phyloP scores from a whole-genome alignment of 2,329 filamentous ascomycete genomes.

The Trichoderma sp. region DNA sequence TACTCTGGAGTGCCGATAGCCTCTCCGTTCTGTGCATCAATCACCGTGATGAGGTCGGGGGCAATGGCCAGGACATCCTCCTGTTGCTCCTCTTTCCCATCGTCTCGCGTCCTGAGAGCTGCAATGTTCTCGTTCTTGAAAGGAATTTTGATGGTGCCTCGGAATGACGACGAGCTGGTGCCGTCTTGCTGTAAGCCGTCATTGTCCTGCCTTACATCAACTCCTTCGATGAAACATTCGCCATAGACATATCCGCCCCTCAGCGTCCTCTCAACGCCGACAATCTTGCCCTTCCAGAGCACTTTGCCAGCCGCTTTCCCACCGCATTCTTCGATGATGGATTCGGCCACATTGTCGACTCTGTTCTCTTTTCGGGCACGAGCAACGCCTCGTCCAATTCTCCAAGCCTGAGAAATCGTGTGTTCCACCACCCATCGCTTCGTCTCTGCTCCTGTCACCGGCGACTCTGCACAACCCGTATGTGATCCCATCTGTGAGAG shows the following conservation, averaged over 20 bases:
- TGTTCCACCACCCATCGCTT: slow-evolving; percentile 51
- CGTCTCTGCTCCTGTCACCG: slow-evolving; percentile 48
- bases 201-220: slow-evolving; percentile 37
- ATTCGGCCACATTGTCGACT: slow-evolving; percentile 53
- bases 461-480: slow-evolving; percentile 47
- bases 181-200: slow-evolving; percentile 2
- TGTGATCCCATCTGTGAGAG: slow-evolving; percentile 55
- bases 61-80: slow-evolving; percentile 50
- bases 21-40: slow-evolving; percentile 55
- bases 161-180: slow-evolving; percentile 27
- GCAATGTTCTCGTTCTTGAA: slow-evolving; percentile 74
- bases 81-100: slow-evolving; percentile 36
- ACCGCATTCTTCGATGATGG: slow-evolving; percentile 57
- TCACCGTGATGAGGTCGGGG: slow-evolving; percentile 54
- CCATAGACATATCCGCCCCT: slow-evolving; percentile 58
- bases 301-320: slow-evolving; percentile 51
- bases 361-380: slow-evolving; percentile 47
- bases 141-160: slow-evolving; percentile 58
- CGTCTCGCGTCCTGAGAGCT: slow-evolving; percentile 41
- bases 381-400: slow-evolving; percentile 59
- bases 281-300: slow-evolving; percentile 63
- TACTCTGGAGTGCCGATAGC: slow-evolving; percentile 57
- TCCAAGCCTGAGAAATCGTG: slow-evolving; percentile 53
- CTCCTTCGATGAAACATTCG: slow-evolving; percentile 53
- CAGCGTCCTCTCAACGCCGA: slow-evolving; percentile 54